A percentile compares a stretch with the other conserved stretches of the same genome.
Conservation (phyloP, 805 yeast species). For the Candida piceae region DNA sequence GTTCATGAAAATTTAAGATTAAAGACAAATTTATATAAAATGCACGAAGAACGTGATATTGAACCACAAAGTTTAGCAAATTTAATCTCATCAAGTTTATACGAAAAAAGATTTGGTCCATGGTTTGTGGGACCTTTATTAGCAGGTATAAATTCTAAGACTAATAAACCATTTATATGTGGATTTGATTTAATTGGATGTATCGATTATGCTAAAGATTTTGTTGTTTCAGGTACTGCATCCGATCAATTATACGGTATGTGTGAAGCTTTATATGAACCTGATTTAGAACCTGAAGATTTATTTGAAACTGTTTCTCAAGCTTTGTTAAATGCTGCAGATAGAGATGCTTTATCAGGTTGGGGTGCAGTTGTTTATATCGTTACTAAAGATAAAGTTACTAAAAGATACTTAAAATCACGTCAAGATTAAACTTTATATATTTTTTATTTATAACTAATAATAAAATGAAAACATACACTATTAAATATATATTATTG, state of each 20-base stretch:
- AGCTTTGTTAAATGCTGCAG: conserved; percentile 89
- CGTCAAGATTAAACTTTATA: conserved; percentile 72
- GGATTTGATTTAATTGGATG: conserved; percentile 97
- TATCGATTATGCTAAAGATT: conserved; percentile 91
- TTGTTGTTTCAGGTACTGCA: conserved; percentile 94
- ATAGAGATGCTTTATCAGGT: conserved; percentile 95
- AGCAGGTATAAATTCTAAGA: conserved; percentile 85
- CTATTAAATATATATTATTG: not conserved
- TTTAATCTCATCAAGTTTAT: conserved; percentile 82
- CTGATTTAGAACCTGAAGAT: conserved; percentile 89
- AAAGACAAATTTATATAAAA: conserved; percentile 82
- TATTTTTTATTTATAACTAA: not conserved
- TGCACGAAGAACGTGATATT: conserved; percentile 85
- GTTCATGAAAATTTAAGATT: conserved; percentile 75
- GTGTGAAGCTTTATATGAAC: conserved; percentile 97
- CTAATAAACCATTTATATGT: conserved; percentile 84
- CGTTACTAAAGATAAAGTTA: conserved; percentile 86
- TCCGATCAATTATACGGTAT: conserved; percentile 96
- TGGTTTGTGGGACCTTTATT: conserved; percentile 96
- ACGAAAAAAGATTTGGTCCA: conserved; percentile 92
- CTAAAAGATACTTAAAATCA: conserved; percentile 81
- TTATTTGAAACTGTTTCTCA: conserved; percentile 93
- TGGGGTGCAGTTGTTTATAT: conserved; percentile 98
- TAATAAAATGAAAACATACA: too few relatives aligned
- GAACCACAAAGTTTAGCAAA: conserved; percentile 95